A percentile compares a stretch with the other conserved stretches of the same genome.
Conservation (phyloP, 495 filamentous ascomycete species). For the Aspergillus panamensis region DNA sequence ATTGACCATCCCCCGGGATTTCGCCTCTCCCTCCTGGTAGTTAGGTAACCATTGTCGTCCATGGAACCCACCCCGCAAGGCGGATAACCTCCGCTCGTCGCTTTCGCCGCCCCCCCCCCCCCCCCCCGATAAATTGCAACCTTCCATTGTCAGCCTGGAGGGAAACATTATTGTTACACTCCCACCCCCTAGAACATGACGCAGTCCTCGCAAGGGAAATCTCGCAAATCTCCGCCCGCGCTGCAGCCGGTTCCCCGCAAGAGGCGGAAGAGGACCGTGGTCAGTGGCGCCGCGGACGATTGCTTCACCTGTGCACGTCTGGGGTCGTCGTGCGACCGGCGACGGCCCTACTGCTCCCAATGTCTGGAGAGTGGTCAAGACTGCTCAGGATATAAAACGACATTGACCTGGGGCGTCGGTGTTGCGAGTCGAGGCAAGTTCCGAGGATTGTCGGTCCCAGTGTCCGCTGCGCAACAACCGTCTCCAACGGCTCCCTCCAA, state of each 20-base stretch:
- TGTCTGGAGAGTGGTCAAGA: conserved; percentile 89
- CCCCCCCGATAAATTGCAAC: conserved; percentile 4
- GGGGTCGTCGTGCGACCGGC: conserved; percentile 81
- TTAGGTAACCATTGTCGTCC: no score
- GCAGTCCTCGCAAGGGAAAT: conserved; percentile 27
- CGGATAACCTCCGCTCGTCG: conserved; percentile 20
- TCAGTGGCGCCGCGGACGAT: conserved; percentile 88
- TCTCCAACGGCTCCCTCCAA: conserved; percentile 18
- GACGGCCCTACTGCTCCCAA: conserved; percentile 91
- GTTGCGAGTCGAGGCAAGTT: conserved; percentile 96
- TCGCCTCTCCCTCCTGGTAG: not conserved
- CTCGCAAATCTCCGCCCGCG: conserved; percentile 25
- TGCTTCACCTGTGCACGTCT: conserved; percentile 91
- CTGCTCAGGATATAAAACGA: conserved; percentile 96
- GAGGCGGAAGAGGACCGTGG: conserved; percentile 80
- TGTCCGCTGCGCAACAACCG: conserved; percentile 45
- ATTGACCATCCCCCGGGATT: no score
- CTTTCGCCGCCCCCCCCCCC: no score
- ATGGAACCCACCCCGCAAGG: conserved; percentile 28
- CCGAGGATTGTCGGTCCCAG: conserved; percentile 79
- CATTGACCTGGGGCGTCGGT: conserved; percentile 95
- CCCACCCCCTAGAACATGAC: conserved; percentile 17
- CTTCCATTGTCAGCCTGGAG: conserved; percentile 2
- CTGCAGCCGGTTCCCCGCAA: conserved; percentile 54
- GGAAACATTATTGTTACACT: not conserved